Conservation (phyloP, 176 grass and related monocot genomes). For the Raddia distichophylla region DNA sequence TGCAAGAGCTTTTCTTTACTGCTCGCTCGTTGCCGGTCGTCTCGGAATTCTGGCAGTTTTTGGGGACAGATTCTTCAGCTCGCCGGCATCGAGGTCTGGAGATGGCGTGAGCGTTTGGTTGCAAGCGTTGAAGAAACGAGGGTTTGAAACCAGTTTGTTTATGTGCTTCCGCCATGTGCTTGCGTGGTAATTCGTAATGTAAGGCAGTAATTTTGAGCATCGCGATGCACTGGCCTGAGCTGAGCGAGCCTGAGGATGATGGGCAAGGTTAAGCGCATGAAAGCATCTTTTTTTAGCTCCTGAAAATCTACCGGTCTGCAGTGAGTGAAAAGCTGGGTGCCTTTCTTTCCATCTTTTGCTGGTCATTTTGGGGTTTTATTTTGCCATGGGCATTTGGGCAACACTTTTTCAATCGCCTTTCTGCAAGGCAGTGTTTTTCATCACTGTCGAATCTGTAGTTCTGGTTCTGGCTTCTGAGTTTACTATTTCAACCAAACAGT, state of each 20-base stretch:
- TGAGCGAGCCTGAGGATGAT: neutral
- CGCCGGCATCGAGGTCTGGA: slow-evolving; percentile 23
- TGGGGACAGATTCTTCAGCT: slow-evolving; percentile 40
- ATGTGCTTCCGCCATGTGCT: slow-evolving; percentile 17
- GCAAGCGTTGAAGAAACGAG: slow-evolving; percentile 59
- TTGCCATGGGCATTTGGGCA: neutral
- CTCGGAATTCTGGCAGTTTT: slow-evolving; percentile 30
- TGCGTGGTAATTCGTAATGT: neutral
- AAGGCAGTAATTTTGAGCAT: slow-evolving; percentile 23
- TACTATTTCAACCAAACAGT: neutral
- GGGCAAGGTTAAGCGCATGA: neutral
- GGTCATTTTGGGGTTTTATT: neutral
- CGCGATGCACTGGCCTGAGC: neutral
- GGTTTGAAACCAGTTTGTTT: slow-evolving; percentile 38
- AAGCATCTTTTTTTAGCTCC: neutral
- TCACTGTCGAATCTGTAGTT: neutral
- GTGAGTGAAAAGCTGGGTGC: neutral
- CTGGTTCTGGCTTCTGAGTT: neutral
- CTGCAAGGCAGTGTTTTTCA: neutral
- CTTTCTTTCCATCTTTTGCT: neutral
- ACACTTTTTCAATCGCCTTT: neutral
- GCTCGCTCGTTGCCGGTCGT: slow-evolving; percentile 53
- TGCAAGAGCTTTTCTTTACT: neutral
- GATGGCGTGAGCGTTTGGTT: slow-evolving; percentile 61
- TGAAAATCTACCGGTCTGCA: neutral